A percentile compares a stretch with the other conserved stretches of the same genome.
phyloP scores from a whole-genome alignment of 2,329 filamentous ascomycete species.

The Xylariaceae sp. region DNA sequence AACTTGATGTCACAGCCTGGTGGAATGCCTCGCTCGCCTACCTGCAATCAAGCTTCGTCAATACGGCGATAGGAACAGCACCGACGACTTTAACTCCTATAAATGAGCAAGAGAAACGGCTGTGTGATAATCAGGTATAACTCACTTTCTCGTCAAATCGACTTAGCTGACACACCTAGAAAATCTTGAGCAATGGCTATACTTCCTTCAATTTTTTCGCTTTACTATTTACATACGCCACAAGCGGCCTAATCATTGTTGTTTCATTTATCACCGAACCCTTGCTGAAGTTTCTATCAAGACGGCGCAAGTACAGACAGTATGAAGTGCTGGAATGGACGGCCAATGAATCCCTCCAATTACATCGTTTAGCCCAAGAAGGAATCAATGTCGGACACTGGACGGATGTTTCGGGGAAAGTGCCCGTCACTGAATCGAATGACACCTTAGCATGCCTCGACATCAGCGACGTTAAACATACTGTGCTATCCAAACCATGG shows the following conservation, averaged over 20 bases:
- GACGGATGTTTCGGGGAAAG: neutral
- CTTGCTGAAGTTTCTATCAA: neutral
- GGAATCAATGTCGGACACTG: neutral
- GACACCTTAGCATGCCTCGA: neutral
- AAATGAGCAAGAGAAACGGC: neutral
- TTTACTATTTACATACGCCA: neutral
- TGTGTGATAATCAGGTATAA: neutral
- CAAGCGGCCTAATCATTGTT: neutral
- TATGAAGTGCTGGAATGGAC: neutral
- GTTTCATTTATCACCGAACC: neutral
- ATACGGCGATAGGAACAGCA: neutral
- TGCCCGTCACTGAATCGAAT: neutral
- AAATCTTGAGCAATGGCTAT: neutral
- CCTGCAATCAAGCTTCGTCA: slow-evolving; percentile 7
- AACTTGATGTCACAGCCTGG: slow-evolving; percentile 11
- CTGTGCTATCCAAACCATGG: neutral
- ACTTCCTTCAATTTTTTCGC: neutral
- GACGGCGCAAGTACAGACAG: neutral
- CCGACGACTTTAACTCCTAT: neutral
- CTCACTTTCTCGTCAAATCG: neutral
- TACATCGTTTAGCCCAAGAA: neutral
- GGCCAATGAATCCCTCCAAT: neutral
- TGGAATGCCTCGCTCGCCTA: slow-evolving; percentile 6
- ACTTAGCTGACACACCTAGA: neutral
- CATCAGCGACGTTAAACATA: neutral